Percentiles rank a stretch among this genome's conserved stretches.
phyloP scores from a whole-genome alignment of 495 filamentous ascomycete species.

The Thozetella sp. region DNA sequence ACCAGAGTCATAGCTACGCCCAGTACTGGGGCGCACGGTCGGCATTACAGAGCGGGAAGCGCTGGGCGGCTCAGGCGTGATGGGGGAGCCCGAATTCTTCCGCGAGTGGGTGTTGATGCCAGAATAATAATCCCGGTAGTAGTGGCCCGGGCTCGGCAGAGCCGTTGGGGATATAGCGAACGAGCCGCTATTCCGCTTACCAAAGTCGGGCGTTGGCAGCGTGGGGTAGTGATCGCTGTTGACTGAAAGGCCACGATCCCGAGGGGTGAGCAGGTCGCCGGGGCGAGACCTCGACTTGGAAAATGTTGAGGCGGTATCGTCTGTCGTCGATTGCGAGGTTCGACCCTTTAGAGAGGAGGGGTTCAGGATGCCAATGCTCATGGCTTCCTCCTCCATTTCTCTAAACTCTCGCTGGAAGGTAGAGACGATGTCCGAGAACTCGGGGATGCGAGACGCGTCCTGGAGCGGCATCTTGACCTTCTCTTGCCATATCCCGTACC shows the following conservation, averaged over 20 bases:
- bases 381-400: constrained; percentile 54
- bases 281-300: constrained; percentile 40
- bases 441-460: constrained; percentile 59
- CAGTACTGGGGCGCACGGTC: constrained; percentile 47
- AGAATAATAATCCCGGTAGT: constrained; percentile 50
- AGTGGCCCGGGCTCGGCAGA: constrained; percentile 48
- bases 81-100: constrained; percentile 40
- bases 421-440: constrained; percentile 65
- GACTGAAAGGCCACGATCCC: constrained; percentile 57
- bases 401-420: constrained; percentile 76
- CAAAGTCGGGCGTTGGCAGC: constrained; percentile 58
- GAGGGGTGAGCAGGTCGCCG: constrained; percentile 34
- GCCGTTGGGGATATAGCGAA: constrained; percentile 55
- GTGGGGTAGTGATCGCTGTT: constrained; percentile 66
- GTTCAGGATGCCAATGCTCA: constrained; percentile 49
- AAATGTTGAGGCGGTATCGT: constrained; percentile 35
- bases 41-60: constrained; percentile 29
- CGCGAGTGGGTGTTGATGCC: constrained; percentile 36
- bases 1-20: constrained; percentile 50
- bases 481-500: constrained; percentile 77
- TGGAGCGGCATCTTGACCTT: constrained; percentile 79
- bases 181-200: constrained; percentile 56
- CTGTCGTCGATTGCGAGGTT: constrained; percentile 46
- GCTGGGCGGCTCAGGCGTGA: constrained; percentile 38
- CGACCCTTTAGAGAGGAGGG: constrained; percentile 37